These are phyloP conservation scores for Biscogniauxia sp. DNA, from an alignment of 2,329 filamentous ascomycete species.

Conservation along the genomic window DNA sequence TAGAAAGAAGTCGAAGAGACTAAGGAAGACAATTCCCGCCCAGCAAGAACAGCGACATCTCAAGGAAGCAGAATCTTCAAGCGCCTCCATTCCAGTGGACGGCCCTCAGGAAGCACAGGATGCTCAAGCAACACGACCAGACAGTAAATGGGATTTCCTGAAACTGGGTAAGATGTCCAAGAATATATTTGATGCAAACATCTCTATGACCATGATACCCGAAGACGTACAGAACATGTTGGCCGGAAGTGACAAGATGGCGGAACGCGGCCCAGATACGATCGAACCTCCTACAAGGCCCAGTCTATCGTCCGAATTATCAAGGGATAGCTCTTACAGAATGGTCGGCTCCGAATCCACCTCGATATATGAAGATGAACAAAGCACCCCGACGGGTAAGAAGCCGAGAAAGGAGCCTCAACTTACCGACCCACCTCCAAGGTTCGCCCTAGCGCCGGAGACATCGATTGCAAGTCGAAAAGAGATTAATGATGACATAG, in stretches of 20 bases:
- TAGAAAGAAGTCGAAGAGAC: slow-evolving; percentile 27
- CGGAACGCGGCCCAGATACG: slow-evolving; percentile 5
- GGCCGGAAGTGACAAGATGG: slow-evolving; percentile 3
- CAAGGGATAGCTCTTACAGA: slow-evolving; percentile 19
- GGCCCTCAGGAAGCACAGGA: slow-evolving; percentile 12
- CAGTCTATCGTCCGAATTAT: slow-evolving; percentile 14
- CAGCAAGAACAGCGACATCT: slow-evolving; percentile 19
- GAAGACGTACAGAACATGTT: slow-evolving; percentile 6
- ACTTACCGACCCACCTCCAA: slow-evolving; percentile 15
- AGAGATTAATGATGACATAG: slow-evolving; percentile 20
- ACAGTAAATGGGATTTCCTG: slow-evolving; percentile 11
- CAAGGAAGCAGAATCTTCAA: slow-evolving; percentile 16
- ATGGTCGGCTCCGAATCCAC: slow-evolving; percentile 11
- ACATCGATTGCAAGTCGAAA: slow-evolving; percentile 26
- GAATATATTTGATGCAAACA: neutral
- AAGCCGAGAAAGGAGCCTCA: slow-evolving; percentile 30
- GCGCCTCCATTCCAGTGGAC: slow-evolving; percentile 11
- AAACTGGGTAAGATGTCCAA: slow-evolving; percentile 9
- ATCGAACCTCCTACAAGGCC: slow-evolving; percentile 10
- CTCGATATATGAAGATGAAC: slow-evolving; percentile 18
- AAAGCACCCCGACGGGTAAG: slow-evolving; percentile 37
- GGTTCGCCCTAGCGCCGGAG: slow-evolving; percentile 9
- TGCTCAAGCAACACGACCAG: slow-evolving; percentile 3
- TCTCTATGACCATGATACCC: slow-evolving; percentile 5
- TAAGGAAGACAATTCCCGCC: slow-evolving; percentile 26